Evolutionary conservation across 768 basidiomycete genomes (phyloP).

Genomic region (Macrolepiota dolichaula): DNA sequence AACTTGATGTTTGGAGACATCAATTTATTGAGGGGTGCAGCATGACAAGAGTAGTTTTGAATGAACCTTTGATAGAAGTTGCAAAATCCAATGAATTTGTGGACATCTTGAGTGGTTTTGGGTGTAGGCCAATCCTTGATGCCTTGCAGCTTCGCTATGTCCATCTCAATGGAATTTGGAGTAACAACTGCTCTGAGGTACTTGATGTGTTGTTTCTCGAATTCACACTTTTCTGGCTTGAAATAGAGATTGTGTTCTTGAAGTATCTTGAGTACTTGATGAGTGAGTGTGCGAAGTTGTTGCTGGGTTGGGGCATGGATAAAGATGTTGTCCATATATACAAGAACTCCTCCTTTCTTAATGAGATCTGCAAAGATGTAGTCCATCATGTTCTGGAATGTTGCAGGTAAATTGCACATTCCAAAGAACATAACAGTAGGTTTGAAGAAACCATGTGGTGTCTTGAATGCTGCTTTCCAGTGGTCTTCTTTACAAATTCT

Average conservation of each 20-base stretch:
- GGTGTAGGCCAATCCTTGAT: conserved; percentile 31
- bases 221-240: conserved; percentile 37
- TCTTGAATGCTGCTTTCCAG: too few relatives aligned
- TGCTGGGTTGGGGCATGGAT: background rate
- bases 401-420: too few relatives aligned
- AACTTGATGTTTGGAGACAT: conserved; percentile 17
- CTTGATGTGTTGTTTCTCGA: conserved; percentile 22
- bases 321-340: conserved; percentile 38
- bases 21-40: background rate
- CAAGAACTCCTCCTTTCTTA: conserved; percentile 8
- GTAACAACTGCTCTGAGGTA: conserved; percentile 32
- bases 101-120: conserved; percentile 24
- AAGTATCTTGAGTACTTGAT: conserved; percentile 13
- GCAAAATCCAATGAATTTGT: conserved; percentile 37
- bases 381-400: too few relatives aligned
- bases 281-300: background rate
- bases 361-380: background rate
- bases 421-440: too few relatives aligned
- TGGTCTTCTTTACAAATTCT: too few relatives aligned
- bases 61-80: conserved; percentile 28
- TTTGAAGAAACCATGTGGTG: too few relatives aligned
- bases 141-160: conserved; percentile 27
- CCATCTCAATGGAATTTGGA: conserved; percentile 24
- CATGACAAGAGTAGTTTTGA: background rate
- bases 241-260: conserved; percentile 26